Base-by-base conservation (phyloP, 306 rosid genomes). In the Cucurbita moschata region DNA sequence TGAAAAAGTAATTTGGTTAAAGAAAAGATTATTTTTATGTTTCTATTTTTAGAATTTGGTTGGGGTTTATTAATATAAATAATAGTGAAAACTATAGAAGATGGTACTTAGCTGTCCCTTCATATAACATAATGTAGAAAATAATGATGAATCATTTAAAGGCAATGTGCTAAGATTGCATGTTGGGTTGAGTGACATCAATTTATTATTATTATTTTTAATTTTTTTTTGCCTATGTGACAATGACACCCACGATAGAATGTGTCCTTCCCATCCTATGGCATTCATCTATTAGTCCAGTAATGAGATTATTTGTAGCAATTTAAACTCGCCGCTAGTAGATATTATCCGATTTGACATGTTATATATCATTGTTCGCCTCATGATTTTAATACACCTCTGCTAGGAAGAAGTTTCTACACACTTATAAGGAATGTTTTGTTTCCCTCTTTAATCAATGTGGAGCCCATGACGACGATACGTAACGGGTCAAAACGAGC, bases 41-140 rank as follows among this genome's bases (percentile, higher is more conserved):
- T 7, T 39, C 13, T 63, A 14, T 13, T 40, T 63, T 63, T 38
- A 11, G 43, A 42, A 38, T 63, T 37, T 39, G 13, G 35, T 30
- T 30, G 35, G 35, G 35, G 4, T 38, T 63, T 63, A 26, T 63
- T 63, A 7, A 16, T 16, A 63, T 4, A 63, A 37, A 7, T 38
- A 38, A 63, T 63, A 40, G 23, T 63, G 14, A 5, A 63, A 64
- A 64, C 26, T 61, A 63, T 11, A 64, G 4, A 18, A 39, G 7
- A 42, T 65, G 71, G 71, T 18, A 65, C 52, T 65, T 65, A 65
- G 53, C 71, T 65, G 71, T 65, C 71, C 53, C 71, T 43, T 65
- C 71, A 39, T 43, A 7, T 38, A 40, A 16, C 14, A 15, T 38
- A 62, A 15, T 38, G 14, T 3, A 43, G 5, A 18, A 63, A 39